phyloP scores from a whole-genome alignment of 2,329 filamentous ascomycete genomes.

The Calonectria multiphialidica region DNA sequence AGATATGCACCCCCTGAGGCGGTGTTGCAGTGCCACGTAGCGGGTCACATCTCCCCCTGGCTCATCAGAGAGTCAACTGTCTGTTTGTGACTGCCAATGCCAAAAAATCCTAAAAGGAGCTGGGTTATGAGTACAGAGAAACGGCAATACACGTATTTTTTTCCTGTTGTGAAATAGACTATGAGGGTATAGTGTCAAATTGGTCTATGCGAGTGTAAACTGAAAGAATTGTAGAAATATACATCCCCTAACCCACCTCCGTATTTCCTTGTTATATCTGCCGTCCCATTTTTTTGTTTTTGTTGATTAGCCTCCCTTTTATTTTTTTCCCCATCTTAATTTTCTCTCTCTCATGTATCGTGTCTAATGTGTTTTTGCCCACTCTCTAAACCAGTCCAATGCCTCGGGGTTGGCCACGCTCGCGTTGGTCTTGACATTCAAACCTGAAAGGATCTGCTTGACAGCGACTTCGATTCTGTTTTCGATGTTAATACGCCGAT shows the following conservation, averaged over 20 bases:
- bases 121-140: too few species aligned
- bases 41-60: too few species aligned
- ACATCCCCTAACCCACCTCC: background rate
- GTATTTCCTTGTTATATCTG: background rate
- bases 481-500: conserved; percentile 25
- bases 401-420: conserved; percentile 94
- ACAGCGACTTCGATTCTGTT: conserved; percentile 89
- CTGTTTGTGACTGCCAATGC: too few species aligned
- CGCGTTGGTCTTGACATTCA: conserved; percentile 88
- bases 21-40: too few species aligned
- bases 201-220: background rate
- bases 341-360: background rate
- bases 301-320: background rate
- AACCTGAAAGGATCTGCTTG: conserved; percentile 93
- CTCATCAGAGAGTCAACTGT: too few species aligned
- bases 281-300: background rate
- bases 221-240: background rate
- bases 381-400: conserved; percentile 87
- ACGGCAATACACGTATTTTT: too few species aligned
- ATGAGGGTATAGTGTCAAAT: background rate
- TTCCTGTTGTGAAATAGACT: background rate
- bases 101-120: too few species aligned
- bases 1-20: background rate
- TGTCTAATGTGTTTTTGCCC: conserved; percentile 69
- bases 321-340: too few species aligned